Base-by-base conservation (phyloP, 257 asterid species). In the Nicotiana sylvestris region DNA sequence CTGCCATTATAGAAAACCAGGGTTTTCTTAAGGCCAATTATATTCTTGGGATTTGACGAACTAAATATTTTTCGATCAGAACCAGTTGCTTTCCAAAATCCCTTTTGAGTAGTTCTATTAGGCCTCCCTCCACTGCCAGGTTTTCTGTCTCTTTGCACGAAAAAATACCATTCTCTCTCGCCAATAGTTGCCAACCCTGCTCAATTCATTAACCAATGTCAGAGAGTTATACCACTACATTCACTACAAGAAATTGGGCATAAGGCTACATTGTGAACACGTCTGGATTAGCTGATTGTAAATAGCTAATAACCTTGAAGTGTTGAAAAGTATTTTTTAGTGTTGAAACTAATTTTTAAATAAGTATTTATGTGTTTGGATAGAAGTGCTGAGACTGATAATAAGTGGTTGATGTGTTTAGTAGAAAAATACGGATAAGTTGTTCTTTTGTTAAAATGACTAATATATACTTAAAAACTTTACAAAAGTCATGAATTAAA, bases 41-140 rank as follows among this genome's bases (percentile, higher is more conserved):
- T 43, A 77, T 76, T 89, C 85, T 86, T 91, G 5, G 96, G 89
- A 17, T 90, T 85, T 25, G 92, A 85, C 2, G 46, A 4, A 86
- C 91, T 86, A 35, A 66, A 57, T 10, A 92, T 89, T 67, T 80
- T 89, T 0, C 94, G 82, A 86, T 93, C 97, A 4, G 97, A 91
- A 15, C 97, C 97, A 2, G 95, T 93, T 8, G 96, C 96, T 87
- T 93, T 92, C 97, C 97, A 93, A 67, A 92, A 92, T 25, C 97
- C 97, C 10, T 62, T 81, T 74, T 81, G 83, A 4, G 97, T 93
- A 1, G 95, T 93, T 43, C 97, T 87, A 58, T 90, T 93, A 0
- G 97, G 97, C 84, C 96, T 83, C 29, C 97, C 96, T 69, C 94
- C 93, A 37, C 87, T 89, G 10, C 97, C 95, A 61, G 88, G 95